phyloP scores from a whole-genome alignment of 805 yeast species.

The Candida boleticola region DNA sequence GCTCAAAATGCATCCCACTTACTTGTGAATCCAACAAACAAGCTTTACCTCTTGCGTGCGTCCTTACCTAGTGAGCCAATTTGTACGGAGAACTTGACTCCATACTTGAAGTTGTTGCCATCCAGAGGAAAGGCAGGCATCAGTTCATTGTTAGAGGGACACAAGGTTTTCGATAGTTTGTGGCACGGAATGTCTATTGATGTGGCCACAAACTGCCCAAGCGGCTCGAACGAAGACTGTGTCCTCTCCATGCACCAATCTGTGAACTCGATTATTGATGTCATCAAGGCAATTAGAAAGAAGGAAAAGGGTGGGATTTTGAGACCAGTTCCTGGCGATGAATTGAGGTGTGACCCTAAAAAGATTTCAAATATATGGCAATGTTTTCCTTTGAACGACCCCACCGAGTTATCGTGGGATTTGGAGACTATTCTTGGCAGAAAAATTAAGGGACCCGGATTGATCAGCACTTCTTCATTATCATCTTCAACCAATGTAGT shows the following conservation, averaged over 20 bases:
- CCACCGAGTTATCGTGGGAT: constrained; percentile 46
- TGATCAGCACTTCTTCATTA: constrained; percentile 39
- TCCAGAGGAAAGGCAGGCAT: constrained; percentile 90
- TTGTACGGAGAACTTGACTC: constrained; percentile 95
- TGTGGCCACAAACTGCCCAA: constrained; percentile 52
- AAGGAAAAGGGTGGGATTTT: constrained; percentile 67
- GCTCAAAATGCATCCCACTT: constrained; percentile 12
- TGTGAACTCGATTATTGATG: constrained; percentile 71
- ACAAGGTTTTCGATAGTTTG: constrained; percentile 80
- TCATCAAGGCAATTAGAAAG: constrained; percentile 64
- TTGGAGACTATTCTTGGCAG: constrained; percentile 71
- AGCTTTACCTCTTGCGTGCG: constrained; percentile 66
- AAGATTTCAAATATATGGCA: constrained; percentile 60
- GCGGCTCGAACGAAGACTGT: constrained; percentile 34
- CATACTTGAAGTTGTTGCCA: constrained; percentile 85
- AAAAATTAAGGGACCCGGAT: constrained; percentile 59
- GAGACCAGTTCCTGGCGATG: constrained; percentile 67
- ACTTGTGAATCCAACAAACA: constrained; percentile 27
- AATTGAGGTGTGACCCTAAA: constrained; percentile 68
- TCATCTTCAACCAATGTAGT: constrained; percentile 39
- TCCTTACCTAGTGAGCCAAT: constrained; percentile 93
- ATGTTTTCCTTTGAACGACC: constrained; percentile 75
- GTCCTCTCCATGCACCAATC: constrained; percentile 57
- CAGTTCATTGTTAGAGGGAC: constrained; percentile 84
- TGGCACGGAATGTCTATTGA: constrained; percentile 96